Evolutionary conservation across 768 basidiomycete species (phyloP), one percentile per base, ranked within the genome.

Genomic region (Mycena rebaudengoi): DNA sequence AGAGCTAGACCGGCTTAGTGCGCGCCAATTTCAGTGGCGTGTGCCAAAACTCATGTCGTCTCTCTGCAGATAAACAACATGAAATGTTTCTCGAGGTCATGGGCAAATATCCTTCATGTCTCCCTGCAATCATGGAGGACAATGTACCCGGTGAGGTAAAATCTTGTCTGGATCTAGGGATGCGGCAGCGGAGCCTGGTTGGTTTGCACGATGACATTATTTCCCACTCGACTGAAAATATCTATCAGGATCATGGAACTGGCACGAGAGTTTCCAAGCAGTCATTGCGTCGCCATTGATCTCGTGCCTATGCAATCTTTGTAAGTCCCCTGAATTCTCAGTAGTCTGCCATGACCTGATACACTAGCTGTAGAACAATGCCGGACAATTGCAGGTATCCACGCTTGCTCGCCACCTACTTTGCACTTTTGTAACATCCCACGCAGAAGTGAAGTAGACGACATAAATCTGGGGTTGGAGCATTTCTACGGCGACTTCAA

Each of bases 181-280:
- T 92, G 92, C 70, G 92, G 92, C 16, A 90, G 88, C 66, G 92
- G 91, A 46, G 86, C 82, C 65, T 94, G 92, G 92, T 91, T 66
- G 61, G 82, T 70, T 29, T 55, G 44, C 3, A 32, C 2, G 11
- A 21, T 28, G 43, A 23, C 40, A 28, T 50, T 26, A 40, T 14
- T 6, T 20, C n/a, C n/a, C n/a, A n/a, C n/a, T n/a, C n/a, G n/a
- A n/a, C n/a, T n/a, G n/a, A n/a, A n/a, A n/a, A n/a, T n/a, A n/a
- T n/a, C n/a, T n/a, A n/a, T 32, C 65, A 94, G 92, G 92, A 91
- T 93, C 67, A 83, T 90, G 74, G 89, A 93, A 40, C 79, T 88
- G 30, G 91, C 91, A 33, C 81, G 82, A 48, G 89, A 92, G 70
- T 94, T 89, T 72, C 91, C 92, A 35, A 73, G 89, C 66, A 86